These are phyloP conservation scores for Cyphellophora europaea DNA, from an alignment of 2,329 filamentous ascomycete species.

Conservation along the genomic window DNA sequence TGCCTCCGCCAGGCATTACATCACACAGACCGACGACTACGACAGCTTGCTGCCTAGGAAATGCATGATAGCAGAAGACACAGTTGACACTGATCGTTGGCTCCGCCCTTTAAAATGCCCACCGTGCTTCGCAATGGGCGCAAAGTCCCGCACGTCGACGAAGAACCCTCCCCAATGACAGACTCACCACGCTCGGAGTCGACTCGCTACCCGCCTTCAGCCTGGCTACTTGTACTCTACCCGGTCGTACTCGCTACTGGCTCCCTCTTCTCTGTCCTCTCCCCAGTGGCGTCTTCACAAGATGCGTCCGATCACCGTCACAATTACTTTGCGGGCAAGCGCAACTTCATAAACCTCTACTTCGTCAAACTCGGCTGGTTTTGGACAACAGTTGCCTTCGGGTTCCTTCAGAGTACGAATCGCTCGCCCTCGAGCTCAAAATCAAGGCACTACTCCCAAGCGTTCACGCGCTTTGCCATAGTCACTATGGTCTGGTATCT, in stretches of 20 bases:
- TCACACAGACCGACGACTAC: too few species aligned
- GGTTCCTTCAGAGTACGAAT: conserved; percentile 62
- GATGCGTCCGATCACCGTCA: conserved; percentile 16
- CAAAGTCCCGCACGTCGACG: neutral
- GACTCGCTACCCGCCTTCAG: conserved; percentile 10
- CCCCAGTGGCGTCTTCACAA: conserved; percentile 52
- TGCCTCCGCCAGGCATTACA: too few species aligned
- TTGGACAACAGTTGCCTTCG: conserved; percentile 73
- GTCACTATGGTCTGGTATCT: conserved; percentile 74
- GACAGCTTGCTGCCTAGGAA: too few species aligned
- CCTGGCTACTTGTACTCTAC: conserved; percentile 53
- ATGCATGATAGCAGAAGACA: too few species aligned
- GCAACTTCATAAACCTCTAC: conserved; percentile 81
- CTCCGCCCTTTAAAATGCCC: conserved; percentile 7
- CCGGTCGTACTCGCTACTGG: conserved; percentile 71
- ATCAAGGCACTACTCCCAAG: conserved; percentile 35
- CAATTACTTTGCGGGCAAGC: conserved; percentile 85
- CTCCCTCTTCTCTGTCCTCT: conserved; percentile 68
- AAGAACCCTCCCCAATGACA: neutral
- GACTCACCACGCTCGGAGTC: neutral
- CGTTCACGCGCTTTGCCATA: conserved; percentile 56
- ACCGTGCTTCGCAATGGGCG: conserved; percentile 12
- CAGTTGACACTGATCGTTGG: too few species aligned
- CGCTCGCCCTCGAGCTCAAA: conserved; percentile 8
- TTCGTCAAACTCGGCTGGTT: conserved; percentile 96